Conservation (phyloP, 2,329 filamentous ascomycete genomes). For the Colletotrichum zoysiae region DNA sequence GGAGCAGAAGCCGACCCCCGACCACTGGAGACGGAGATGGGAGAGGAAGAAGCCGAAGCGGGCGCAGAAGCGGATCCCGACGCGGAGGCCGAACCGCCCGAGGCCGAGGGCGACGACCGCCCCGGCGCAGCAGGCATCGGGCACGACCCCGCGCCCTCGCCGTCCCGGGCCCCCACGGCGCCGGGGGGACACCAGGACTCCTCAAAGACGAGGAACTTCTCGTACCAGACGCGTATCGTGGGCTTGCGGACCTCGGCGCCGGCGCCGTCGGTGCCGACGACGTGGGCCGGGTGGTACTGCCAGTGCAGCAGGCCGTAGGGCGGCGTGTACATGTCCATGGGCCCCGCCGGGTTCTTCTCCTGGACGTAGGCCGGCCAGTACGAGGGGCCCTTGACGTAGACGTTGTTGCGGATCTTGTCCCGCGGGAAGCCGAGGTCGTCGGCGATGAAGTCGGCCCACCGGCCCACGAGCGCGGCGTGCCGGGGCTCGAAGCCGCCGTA, state of each 20-base stretch:
- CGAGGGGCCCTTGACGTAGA: slow-evolving; percentile 1
- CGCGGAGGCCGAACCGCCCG: background rate
- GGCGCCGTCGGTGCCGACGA: background rate
- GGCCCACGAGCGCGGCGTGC: background rate
- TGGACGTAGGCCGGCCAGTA: slow-evolving; percentile 10
- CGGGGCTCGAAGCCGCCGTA: background rate
- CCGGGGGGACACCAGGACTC: slow-evolving; percentile 5
- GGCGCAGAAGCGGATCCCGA: background rate
- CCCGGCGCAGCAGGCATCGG: slow-evolving; percentile 12
- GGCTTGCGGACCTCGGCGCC: slow-evolving; percentile 13
- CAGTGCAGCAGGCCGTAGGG: slow-evolving; percentile 15
- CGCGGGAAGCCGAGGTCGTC: slow-evolving; percentile 8
- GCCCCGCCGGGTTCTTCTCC: background rate
- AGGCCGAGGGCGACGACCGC: background rate
- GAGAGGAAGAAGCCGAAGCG: background rate
- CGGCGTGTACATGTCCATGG: slow-evolving; percentile 8
- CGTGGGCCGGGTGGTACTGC: slow-evolving; percentile 27
- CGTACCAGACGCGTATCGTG: slow-evolving; percentile 15
- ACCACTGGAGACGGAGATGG: background rate
- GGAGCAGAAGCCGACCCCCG: background rate
- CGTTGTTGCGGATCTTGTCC: background rate
- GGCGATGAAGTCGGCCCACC: slow-evolving; percentile 2
- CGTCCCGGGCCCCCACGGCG: background rate
- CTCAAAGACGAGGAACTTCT: slow-evolving; percentile 5
- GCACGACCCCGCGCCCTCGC: background rate